These are phyloP conservation scores for Tylopilus cervinicoccineus DNA, from an alignment of 768 basidiomycete species.

Conservation along the genomic window DNA sequence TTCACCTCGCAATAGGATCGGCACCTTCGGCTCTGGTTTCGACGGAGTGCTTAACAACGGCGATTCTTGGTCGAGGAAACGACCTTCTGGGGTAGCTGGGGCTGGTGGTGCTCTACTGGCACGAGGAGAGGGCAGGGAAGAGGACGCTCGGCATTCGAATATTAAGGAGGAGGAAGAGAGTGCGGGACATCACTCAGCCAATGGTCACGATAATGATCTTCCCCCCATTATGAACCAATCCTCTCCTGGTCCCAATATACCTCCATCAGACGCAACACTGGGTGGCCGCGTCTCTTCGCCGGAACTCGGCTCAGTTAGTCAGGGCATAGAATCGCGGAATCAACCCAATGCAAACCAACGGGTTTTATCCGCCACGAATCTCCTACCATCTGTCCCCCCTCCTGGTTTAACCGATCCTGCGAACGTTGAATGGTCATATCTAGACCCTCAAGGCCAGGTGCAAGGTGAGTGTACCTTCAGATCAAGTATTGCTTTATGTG, in stretches of 20 bases:
- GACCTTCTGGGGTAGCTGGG: conserved; percentile 52
- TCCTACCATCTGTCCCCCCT: conserved; percentile 34
- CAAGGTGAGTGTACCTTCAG: conserved; percentile 57
- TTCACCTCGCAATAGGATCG: conserved; percentile 62
- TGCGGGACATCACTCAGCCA: conserved; percentile 1
- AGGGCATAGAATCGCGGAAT: conserved; percentile 10
- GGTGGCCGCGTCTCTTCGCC: conserved; percentile 10
- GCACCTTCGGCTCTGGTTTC: conserved; percentile 56
- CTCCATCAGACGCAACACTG: conserved; percentile 2
- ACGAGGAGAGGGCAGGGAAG: conserved; percentile 40
- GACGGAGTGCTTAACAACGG: conserved; percentile 68
- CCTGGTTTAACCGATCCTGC: conserved; percentile 51
- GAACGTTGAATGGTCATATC: conserved; percentile 83
- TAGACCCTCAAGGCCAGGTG: conserved; percentile 86
- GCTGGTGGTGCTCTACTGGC: conserved; percentile 30
- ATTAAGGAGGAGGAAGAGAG: conserved; percentile 61
- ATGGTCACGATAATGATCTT: conserved; percentile 8
- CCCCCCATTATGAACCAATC: conserved; percentile 7
- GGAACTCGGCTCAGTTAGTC: conserved; percentile 7
- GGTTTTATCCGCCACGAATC: conserved; percentile 6
- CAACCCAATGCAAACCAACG: conserved; percentile 4
- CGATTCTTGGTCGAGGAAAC: conserved; percentile 69
- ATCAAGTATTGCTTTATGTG: neutral
- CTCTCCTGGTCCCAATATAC: conserved; percentile 10
- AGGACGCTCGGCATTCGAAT: conserved; percentile 40